These are phyloP conservation scores for Talaromyces stipitatus DNA, from an alignment of 495 filamentous ascomycete genomes.

Conservation along the genomic window DNA sequence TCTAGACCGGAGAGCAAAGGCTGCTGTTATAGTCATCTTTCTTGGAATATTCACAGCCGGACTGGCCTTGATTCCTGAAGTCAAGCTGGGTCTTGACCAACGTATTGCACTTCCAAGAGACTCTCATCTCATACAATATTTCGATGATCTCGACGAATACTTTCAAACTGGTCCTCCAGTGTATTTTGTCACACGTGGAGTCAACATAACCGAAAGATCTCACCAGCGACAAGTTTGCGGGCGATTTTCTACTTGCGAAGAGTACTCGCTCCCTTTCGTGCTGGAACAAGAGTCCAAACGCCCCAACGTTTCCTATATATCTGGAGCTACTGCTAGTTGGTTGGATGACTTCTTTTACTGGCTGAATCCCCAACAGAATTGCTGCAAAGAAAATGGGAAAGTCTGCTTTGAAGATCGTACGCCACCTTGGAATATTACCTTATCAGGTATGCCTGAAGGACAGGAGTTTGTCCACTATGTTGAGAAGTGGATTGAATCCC, in stretches of 20 bases:
- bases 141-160: constrained; percentile 90
- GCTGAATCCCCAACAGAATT: constrained; percentile 83
- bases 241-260: constrained; percentile 81
- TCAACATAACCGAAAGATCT: constrained; percentile 65
- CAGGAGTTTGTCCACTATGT: constrained; percentile 82
- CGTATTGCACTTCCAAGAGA: constrained; percentile 87
- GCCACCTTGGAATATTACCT: constrained; percentile 78
- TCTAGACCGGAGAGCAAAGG: constrained; percentile 70
- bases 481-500: constrained; percentile 70
- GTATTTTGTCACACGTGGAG: constrained; percentile 82
- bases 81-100: constrained; percentile 86
- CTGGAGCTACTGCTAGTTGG: constrained; percentile 92
- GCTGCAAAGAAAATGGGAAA: constrained; percentile 61
- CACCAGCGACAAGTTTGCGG: constrained; percentile 83
- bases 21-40: constrained; percentile 67
- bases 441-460: constrained; percentile 87
- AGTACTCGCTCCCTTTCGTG: constrained; percentile 75
- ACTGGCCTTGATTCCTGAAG: constrained; percentile 72
- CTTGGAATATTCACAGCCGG: constrained; percentile 81
- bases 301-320: constrained; percentile 79
- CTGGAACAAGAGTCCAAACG: constrained; percentile 90
- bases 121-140: constrained; percentile 89
- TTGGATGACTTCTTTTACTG: constrained; percentile 94
- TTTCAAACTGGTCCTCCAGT: constrained; percentile 88
- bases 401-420: constrained; percentile 70